Base-by-base conservation (phyloP, 2,329 filamentous ascomycete species). In the Plectosphaerella cucumerina region DNA sequence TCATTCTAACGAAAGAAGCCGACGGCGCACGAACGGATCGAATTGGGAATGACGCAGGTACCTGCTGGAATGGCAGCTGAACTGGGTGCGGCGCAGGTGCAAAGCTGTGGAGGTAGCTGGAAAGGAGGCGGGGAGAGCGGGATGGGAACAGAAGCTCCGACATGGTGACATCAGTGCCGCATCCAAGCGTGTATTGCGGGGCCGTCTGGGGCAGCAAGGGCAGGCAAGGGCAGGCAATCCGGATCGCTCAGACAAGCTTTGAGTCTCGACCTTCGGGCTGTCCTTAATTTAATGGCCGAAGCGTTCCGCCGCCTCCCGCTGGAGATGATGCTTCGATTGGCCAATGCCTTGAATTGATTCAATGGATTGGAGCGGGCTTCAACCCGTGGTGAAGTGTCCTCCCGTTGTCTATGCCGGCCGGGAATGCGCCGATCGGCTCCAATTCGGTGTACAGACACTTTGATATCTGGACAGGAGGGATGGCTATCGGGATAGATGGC, bases 141-240 rank as follows among this genome's bases (percentile, higher is more conserved):
- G 33, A 21, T 45, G 45, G 52, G 54, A 53, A 37, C 20, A 46
- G 46, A 50, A 50, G 41, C 49, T 56, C 53, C 52, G 49, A 33
- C 22, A 20, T 47, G 45, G 34, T 47, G 53, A 56, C 53, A 51
- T 56, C 53, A 31, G 51, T 44, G 49, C 35, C 43, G 41, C 20
- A 37, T 21, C 33, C 15, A 31, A 31, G 26, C 26, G 26, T 31
- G 20, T 12, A 33, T 20, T 31, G 42, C 15, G 37, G 33, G 51
- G 45, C 4, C 47, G 47, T 22, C 22, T 45, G 43, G 9, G 43
- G 33, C 23, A 22, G 20, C 15, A 45, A 15, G n/a, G n/a, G n/a
- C n/a, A n/a, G n/a, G n/a, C n/a, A n/a, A n/a, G n/a, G n/a, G n/a
- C n/a, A n/a, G n/a, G n/a, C n/a, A n/a, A n/a, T n/a, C n/a, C n/a